phyloP scores from a whole-genome alignment of 345 rosid species.

The Eucalyptus brandiana region DNA sequence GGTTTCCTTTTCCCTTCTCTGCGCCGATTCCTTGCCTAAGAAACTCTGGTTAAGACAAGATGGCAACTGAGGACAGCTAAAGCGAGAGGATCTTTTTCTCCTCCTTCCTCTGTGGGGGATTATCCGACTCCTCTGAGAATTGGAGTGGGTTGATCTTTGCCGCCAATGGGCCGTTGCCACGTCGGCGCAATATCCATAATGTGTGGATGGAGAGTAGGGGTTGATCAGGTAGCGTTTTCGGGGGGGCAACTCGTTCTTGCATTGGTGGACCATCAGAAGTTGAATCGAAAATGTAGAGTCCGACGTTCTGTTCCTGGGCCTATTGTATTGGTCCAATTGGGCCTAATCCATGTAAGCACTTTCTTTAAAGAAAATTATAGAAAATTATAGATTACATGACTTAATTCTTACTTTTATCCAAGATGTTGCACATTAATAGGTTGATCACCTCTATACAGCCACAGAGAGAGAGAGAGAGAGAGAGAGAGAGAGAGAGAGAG shows the following conservation, averaged over 20 bases:
- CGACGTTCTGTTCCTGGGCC: neutral
- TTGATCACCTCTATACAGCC: neutral
- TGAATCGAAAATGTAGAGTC: neutral
- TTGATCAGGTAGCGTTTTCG: neutral
- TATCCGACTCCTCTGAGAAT: neutral
- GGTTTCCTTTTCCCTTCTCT: neutral
- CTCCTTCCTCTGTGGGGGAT: neutral
- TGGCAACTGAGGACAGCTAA: neutral
- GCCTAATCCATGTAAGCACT: neutral
- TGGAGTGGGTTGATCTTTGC: slow-evolving; percentile 1
- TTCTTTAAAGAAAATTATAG: neutral
- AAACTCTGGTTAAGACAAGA: neutral
- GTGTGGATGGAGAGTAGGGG: neutral
- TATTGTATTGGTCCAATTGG: neutral
- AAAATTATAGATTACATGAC: neutral
- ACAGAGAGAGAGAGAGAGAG: neutral
- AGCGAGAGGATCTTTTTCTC: neutral
- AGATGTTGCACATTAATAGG: neutral
- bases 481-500: neutral
- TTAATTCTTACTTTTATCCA: neutral
- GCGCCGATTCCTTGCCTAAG: neutral
- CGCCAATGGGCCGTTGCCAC: neutral
- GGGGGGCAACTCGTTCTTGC: neutral
- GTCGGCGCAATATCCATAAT: neutral
- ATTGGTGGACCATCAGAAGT: neutral